Evolutionary conservation across 2,329 filamentous ascomycete species (phyloP).

Genomic region (Lachnum nothofagi): DNA sequence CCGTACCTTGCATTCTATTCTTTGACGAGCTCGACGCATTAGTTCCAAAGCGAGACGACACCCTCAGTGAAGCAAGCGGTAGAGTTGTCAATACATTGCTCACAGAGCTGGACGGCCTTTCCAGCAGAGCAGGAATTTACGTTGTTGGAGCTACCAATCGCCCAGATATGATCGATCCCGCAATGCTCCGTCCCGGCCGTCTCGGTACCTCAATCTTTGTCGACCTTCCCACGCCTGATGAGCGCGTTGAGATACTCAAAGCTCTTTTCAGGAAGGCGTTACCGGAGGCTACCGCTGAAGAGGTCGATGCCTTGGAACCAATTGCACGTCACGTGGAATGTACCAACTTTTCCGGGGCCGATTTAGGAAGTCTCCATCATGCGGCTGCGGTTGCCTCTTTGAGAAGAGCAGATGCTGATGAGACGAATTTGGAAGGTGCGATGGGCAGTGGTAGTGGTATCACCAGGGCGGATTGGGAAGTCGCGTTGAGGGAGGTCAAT

Average conservation of each 20-base stretch:
- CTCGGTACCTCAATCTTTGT: slow-evolving; percentile 86
- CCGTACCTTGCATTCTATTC: slow-evolving; percentile 89
- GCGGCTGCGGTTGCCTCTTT: slow-evolving; percentile 33
- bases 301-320: slow-evolving; percentile 49
- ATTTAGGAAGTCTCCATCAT: slow-evolving; percentile 50
- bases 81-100: slow-evolving; percentile 93
- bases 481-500: slow-evolving; percentile 30
- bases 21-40: slow-evolving; percentile 96
- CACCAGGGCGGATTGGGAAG: slow-evolving; percentile 30
- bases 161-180: slow-evolving; percentile 92
- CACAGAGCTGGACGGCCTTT: slow-evolving; percentile 86
- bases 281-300: slow-evolving; percentile 47
- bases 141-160: slow-evolving; percentile 93
- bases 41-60: slow-evolving; percentile 75
- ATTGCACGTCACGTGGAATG: slow-evolving; percentile 66
- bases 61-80: slow-evolving; percentile 73
- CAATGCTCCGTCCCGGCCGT: slow-evolving; percentile 86
- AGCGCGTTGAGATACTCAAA: slow-evolving; percentile 78
- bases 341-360: slow-evolving; percentile 69
- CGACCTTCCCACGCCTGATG: slow-evolving; percentile 71
- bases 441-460: slow-evolving; percentile 22
- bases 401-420: too few relatives aligned
- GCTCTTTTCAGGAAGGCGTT: slow-evolving; percentile 56
- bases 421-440: too few relatives aligned
- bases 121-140: slow-evolving; percentile 77